Conservation (phyloP, 768 basidiomycete species). For the Auricularia auricula-judae region DNA sequence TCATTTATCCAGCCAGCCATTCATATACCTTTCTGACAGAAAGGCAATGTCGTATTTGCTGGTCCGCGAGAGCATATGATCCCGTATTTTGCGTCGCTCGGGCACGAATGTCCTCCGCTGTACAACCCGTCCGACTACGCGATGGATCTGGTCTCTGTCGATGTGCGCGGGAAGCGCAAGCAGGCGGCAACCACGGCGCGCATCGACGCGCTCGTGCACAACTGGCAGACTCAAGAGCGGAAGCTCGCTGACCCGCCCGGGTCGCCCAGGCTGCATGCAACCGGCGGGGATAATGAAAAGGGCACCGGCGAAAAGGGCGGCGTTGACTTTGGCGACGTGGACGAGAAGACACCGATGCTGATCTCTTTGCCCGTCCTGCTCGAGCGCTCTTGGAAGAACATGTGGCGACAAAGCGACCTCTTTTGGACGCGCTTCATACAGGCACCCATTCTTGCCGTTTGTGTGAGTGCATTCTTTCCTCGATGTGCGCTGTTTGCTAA, state of each 20-base stretch:
- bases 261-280: not conserved
- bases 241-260: slow-evolving; percentile 5
- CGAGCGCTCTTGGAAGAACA: slow-evolving; percentile 25
- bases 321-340: not conserved
- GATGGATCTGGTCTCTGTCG: slow-evolving; percentile 22
- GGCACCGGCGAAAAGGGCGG: not conserved
- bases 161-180: slow-evolving; percentile 5
- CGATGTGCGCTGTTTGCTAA: slow-evolving; percentile 10
- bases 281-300: slow-evolving; percentile 9
- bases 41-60: slow-evolving; percentile 14
- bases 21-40: not conserved
- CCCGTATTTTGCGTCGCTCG: slow-evolving; percentile 23
- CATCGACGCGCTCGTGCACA: slow-evolving; percentile 5
- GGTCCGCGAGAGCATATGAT: slow-evolving; percentile 20
- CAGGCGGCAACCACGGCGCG: slow-evolving; percentile 5
- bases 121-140: slow-evolving; percentile 32
- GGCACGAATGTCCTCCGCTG: slow-evolving; percentile 22
- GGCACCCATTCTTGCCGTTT: slow-evolving; percentile 12
- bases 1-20: not conserved
- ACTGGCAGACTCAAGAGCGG: slow-evolving; percentile 3
- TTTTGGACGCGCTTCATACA: slow-evolving; percentile 12
- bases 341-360: slow-evolving; percentile 20
- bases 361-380: slow-evolving; percentile 27
- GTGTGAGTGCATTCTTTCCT: slow-evolving; percentile 14
- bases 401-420: slow-evolving; percentile 28